phyloP scores from a whole-genome alignment of 2,329 filamentous ascomycete genomes.

The Aspergillus sp. region DNA sequence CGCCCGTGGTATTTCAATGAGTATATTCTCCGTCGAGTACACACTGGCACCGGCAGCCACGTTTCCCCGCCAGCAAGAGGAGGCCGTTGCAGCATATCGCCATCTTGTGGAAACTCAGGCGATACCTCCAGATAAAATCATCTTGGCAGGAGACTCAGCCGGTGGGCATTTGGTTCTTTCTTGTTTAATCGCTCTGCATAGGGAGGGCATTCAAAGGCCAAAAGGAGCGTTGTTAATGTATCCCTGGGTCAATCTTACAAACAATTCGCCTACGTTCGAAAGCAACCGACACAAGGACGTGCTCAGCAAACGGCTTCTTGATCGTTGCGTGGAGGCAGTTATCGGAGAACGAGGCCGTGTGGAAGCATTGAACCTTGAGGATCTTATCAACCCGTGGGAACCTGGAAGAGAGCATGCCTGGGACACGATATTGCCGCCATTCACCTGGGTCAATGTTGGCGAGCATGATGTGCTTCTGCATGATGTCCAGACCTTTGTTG shows the following conservation, averaged over 20 bases:
- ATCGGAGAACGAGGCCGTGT: neutral
- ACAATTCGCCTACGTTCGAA: neutral
- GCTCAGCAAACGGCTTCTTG: constrained; percentile 4
- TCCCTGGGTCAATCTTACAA: neutral
- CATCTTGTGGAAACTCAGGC: neutral
- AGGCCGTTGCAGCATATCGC: neutral
- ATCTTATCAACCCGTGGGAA: neutral
- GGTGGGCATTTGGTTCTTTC: constrained; percentile 1
- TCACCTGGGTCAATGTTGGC: constrained; percentile 2
- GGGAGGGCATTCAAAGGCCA: neutral
- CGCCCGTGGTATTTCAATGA: neutral
- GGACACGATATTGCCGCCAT: neutral
- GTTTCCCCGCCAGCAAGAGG: constrained; percentile 1
- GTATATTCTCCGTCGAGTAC: neutral
- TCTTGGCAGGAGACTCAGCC: neutral
- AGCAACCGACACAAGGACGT: constrained; percentile 1
- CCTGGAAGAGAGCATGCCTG: neutral
- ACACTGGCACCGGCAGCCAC: neutral
- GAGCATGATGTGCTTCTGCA: neutral
- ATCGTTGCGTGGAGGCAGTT: neutral
- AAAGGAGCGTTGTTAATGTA: neutral
- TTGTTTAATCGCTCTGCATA: neutral
- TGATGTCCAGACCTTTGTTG: neutral
- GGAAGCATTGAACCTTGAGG: neutral
- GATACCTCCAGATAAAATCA: neutral